Base-by-base conservation (phyloP, 176 grass and related monocot species). In the Phoenix dactylifera region DNA sequence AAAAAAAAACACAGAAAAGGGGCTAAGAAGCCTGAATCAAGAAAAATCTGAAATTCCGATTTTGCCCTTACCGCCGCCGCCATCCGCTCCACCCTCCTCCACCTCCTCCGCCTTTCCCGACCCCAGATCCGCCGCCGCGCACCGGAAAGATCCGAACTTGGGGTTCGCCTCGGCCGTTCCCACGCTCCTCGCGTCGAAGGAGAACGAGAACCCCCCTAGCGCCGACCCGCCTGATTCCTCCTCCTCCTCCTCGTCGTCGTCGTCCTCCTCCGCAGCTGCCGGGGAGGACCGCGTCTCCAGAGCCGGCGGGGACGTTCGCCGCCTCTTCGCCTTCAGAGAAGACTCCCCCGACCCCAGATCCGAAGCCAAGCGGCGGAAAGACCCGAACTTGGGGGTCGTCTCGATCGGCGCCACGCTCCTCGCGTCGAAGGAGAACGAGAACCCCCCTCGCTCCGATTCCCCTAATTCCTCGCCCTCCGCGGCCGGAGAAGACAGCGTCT, bases 341-440 rank as follows among this genome's bases (percentile, higher is more conserved):
- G 35, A 44, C 5, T 28, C 50, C 25, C 10, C 23, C 54, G 71
- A 61, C 57, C 59, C 12, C 44, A 56, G 48, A 69, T 20, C 51
- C 61, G 44, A 57, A 17, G 24, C 44, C 24, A 74, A 82, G 26
- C 60, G 71, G 63, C 74, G 71, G 84, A 98, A 98, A 6, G 81
- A 83, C 12, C 93, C 93, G 75, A 98, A 92, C 75, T 83, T 98
- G 29, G 93, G 93, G 24, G 87, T 92, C 48, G 76, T 83, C 59
- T 92, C 93, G 61, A 81, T 64, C 59, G 76, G 78, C 77, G 75
- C 51, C 68, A 88, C 69, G 15, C 67, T 80, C 74, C 76, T 72
- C 55, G 76, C 59, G 19, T 81, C 66, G 63, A 98, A 98, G 19
- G 84, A 86, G 80, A 98, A 97, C 9, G 86, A 67, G 22, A 54